Evolutionary conservation across 179 eudicot species (phyloP).

Genomic region (Silene vulgaris): DNA sequence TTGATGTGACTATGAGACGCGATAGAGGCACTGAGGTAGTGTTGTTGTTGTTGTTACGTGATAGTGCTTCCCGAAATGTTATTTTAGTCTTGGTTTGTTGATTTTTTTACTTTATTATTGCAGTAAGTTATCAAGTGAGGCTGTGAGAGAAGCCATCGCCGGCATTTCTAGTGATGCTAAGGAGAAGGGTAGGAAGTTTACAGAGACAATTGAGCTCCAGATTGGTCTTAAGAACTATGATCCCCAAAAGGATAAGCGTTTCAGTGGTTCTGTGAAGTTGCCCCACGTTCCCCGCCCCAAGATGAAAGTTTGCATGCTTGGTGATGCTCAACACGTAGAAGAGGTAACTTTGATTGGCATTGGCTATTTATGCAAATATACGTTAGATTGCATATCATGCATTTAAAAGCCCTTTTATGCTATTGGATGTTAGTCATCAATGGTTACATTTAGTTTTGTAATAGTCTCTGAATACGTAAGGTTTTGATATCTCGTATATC

Average conservation of each 20-base stretch:
- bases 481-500: no score
- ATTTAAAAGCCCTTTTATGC: background rate
- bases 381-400: no score
- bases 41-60: no score
- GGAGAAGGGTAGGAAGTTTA: slow-evolving; percentile 69
- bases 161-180: slow-evolving; percentile 35
- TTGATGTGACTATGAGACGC: no score
- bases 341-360: slow-evolving; percentile 41
- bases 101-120: background rate
- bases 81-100: background rate
- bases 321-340: slow-evolving; percentile 95
- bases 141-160: slow-evolving; percentile 62
- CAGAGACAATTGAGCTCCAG: slow-evolving; percentile 88
- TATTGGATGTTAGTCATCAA: background rate
- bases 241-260: slow-evolving; percentile 97
- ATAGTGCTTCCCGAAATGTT: background rate
- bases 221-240: slow-evolving; percentile 92
- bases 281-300: slow-evolving; percentile 93
- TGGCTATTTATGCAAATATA: background rate
- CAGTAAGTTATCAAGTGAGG: slow-evolving; percentile 88
- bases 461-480: no score
- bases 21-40: no score
- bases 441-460: no score
- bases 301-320: slow-evolving; percentile 97
- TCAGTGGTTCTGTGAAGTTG: slow-evolving; percentile 91